A percentile compares a stretch with the other conserved stretches of the same genome.
Evolutionary conservation across 2,329 filamentous ascomycete genomes (phyloP).

Genomic region (Nemania abortiva): DNA sequence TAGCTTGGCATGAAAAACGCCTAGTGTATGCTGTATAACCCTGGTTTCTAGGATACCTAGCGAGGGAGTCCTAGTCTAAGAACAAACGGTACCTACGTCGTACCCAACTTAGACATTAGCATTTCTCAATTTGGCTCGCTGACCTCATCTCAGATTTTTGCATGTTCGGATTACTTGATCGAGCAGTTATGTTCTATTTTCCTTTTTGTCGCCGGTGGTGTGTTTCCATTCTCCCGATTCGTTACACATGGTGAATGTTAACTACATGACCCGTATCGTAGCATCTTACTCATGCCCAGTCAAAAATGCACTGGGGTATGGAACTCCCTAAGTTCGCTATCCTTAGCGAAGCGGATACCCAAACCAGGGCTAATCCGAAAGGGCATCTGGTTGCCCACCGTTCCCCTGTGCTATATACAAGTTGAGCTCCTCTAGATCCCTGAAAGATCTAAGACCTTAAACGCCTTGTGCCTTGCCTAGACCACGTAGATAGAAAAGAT

Average conservation of each 20-base stretch:
- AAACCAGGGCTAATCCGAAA: constrained; percentile 23
- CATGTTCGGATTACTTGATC: constrained; percentile 5
- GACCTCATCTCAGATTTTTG: constrained; percentile 27
- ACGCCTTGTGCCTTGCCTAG: constrained; percentile 26
- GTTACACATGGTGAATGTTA: constrained; percentile 32
- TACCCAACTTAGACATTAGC: no score
- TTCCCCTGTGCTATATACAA: constrained; percentile 19
- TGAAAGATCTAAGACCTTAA: constrained; percentile 23
- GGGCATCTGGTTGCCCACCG: constrained; percentile 24
- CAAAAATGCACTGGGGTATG: constrained; percentile 20
- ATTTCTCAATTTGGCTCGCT: constrained; percentile 23
- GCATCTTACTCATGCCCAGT: constrained; percentile 26
- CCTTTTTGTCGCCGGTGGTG: constrained; percentile 9
- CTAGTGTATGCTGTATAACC: neutral
- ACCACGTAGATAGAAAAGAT: constrained; percentile 4
- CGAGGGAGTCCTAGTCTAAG: neutral
- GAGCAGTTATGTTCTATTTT: constrained; percentile 20
- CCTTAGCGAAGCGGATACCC: constrained; percentile 32
- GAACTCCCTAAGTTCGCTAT: constrained; percentile 22
- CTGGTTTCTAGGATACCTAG: constrained; percentile 10
- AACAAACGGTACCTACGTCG: no score
- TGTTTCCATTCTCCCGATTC: constrained; percentile 18
- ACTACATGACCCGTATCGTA: constrained; percentile 9
- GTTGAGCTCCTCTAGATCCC: constrained; percentile 24
- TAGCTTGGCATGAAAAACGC: constrained; percentile 31